These are phyloP conservation scores for California macrophylla DNA, from an alignment of 441 rosid species.

Conservation along the genomic window DNA sequence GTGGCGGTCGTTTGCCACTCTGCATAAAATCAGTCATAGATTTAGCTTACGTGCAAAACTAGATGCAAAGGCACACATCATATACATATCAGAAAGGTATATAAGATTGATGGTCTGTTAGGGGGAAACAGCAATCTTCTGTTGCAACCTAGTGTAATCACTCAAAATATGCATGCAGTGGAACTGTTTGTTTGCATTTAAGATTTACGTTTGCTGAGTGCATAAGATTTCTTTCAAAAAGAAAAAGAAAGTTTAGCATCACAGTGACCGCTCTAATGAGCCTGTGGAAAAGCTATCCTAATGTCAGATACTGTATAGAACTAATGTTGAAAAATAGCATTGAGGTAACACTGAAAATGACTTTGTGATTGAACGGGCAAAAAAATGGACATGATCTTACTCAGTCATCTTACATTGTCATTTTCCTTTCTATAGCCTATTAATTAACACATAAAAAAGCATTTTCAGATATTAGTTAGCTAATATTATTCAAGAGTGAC, in stretches of 20 bases:
- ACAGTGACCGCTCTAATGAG: background rate
- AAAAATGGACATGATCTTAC: background rate
- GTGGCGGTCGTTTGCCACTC: constrained; percentile 60
- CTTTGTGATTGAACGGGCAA: too few species aligned
- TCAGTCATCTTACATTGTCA: background rate
- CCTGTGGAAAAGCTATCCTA: background rate
- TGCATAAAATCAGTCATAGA: constrained; percentile 23
- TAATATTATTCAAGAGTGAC: background rate
- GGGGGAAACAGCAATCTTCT: background rate
- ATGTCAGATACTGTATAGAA: background rate
- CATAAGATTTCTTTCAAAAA: background rate
- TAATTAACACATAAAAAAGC: background rate
- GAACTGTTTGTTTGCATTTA: background rate
- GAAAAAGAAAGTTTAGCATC: background rate
- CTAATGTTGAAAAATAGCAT: background rate
- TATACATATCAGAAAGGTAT: too few species aligned
- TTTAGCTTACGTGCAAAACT: background rate
- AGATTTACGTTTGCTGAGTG: background rate
- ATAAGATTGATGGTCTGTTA: background rate
- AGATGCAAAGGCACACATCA: constrained; percentile 4
- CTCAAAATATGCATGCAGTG: background rate
- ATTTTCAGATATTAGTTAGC: background rate
- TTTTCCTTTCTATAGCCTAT: background rate
- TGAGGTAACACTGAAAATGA: background rate
- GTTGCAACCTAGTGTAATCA: background rate